A percentile compares a stretch with the other conserved stretches of the same genome.
phyloP scores from a whole-genome alignment of 2,329 filamentous ascomycete genomes.

The Phyllosticta citrichinensis region DNA sequence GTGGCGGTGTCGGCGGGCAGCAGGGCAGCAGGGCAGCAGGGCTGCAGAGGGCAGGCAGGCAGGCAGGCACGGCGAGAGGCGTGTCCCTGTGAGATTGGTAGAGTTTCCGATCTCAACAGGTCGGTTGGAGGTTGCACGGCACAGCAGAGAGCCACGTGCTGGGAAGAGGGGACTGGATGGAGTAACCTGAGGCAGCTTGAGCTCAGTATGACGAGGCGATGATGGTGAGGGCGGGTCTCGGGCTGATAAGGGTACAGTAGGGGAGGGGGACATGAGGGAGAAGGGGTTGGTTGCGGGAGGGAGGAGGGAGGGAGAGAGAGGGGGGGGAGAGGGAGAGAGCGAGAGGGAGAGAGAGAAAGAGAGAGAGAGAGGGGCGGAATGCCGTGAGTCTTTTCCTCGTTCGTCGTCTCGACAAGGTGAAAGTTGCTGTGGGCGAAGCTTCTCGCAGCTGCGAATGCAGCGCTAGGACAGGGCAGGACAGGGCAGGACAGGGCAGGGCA shows the following conservation, averaged over 20 bases:
- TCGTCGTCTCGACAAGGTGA: too few species aligned
- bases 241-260: too few species aligned
- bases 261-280: too few species aligned
- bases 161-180: background rate
- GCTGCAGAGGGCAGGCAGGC: background rate
- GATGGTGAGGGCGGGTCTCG: background rate
- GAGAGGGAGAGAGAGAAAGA: background rate
- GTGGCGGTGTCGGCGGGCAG: background rate
- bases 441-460: background rate
- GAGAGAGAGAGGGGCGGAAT: background rate
- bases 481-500: background rate
- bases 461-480: background rate
- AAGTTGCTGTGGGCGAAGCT: background rate
- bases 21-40: background rate
- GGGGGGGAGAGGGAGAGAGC: too few species aligned
- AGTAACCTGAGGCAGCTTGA: background rate
- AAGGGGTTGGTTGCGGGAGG: too few species aligned
- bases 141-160: slow-evolving; percentile 7
- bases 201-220: slow-evolving; percentile 1
- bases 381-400: too few species aligned
- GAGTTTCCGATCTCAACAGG: slow-evolving; percentile 5
- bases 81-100: slow-evolving; percentile 10
- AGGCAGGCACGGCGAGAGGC: background rate
- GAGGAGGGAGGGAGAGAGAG: too few species aligned
- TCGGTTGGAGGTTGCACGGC: slow-evolving; percentile 9